Percentiles rank a stretch among this genome's conserved stretches.
phyloP scores from a whole-genome alignment of 2,329 filamentous ascomycete species.

The Coniochaeta sp. region DNA sequence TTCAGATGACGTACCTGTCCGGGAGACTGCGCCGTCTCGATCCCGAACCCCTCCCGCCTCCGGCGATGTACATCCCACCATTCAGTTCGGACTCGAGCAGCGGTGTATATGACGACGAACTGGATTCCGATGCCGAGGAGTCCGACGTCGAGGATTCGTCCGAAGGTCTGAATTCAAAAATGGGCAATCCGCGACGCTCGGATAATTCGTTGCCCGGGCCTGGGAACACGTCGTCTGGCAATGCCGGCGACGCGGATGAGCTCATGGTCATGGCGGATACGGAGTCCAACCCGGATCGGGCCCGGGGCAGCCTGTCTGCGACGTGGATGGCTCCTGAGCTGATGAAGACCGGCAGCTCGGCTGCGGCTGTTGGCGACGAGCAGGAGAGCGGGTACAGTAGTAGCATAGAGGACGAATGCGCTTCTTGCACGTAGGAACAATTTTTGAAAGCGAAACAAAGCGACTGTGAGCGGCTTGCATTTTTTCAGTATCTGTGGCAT shows the following conservation, averaged over 20 bases:
- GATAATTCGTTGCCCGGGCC: slow-evolving; percentile 30
- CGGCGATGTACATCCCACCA: slow-evolving; percentile 41
- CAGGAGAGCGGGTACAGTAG: slow-evolving; percentile 32
- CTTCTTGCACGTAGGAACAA: too few relatives aligned
- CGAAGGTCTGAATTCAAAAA: slow-evolving; percentile 22
- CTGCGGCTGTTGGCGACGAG: slow-evolving; percentile 29
- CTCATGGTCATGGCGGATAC: neutral
- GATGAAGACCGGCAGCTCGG: slow-evolving; percentile 22
- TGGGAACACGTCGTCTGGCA: slow-evolving; percentile 30
- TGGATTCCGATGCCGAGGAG: slow-evolving; percentile 22
- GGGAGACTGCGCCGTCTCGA: slow-evolving; percentile 33
- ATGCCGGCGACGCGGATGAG: slow-evolving; percentile 16
- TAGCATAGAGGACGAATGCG: slow-evolving; percentile 20
- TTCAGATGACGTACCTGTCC: slow-evolving; percentile 39
- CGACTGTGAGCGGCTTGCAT: neutral
- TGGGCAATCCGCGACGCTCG: slow-evolving; percentile 28
- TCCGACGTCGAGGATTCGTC: slow-evolving; percentile 22
- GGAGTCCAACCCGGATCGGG: neutral
- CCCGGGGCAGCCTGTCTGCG: slow-evolving; percentile 14
- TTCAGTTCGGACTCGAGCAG: slow-evolving; percentile 32
- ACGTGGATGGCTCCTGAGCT: neutral
- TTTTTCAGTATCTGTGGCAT: neutral
- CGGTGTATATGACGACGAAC: slow-evolving; percentile 12
- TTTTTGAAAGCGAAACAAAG: neutral
- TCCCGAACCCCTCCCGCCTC: slow-evolving; percentile 42